A percentile compares a stretch with the other conserved stretches of the same genome.
Evolutionary conservation across 225 moss, liverwort and hornwort genomes (phyloP).

Genomic region (Sphagnum tenellum): DNA sequence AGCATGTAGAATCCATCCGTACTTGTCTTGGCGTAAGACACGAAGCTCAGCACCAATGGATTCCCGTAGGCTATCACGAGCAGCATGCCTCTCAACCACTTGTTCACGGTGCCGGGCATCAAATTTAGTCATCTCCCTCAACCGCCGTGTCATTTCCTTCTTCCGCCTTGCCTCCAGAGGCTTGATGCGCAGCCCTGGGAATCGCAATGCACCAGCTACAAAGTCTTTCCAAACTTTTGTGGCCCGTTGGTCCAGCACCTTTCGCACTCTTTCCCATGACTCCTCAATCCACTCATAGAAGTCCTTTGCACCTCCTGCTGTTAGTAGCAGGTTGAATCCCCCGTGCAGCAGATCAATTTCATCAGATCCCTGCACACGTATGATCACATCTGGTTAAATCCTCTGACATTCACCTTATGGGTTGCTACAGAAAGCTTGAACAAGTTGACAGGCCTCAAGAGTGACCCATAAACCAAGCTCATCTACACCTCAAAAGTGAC

Average conservation of each 20-base stretch:
- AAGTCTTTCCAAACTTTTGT: constrained; percentile 64
- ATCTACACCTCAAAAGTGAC: too few relatives aligned
- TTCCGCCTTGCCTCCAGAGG: constrained; percentile 73
- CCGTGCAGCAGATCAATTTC: constrained; percentile 71
- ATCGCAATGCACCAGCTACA: constrained; percentile 65
- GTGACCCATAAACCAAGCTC: too few relatives aligned
- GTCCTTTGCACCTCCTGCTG: constrained; percentile 22
- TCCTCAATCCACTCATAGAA: constrained; percentile 67
- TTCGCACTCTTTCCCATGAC: constrained; percentile 31
- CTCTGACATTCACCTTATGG: too few relatives aligned
- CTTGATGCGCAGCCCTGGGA: constrained; percentile 67
- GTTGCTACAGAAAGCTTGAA: too few relatives aligned
- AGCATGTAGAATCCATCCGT: constrained; percentile 97
- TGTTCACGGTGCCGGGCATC: constrained; percentile 62
- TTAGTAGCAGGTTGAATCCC: constrained; percentile 67
- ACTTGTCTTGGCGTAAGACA: constrained; percentile 87
- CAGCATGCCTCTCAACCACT: constrained; percentile 38
- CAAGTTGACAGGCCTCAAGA: too few relatives aligned
- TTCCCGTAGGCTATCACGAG: constrained; percentile 73
- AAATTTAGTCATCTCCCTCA: constrained; percentile 51
- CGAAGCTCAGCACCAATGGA: constrained; percentile 75
- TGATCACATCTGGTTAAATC: too few relatives aligned
- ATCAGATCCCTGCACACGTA: constrained; percentile 27
- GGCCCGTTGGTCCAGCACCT: constrained; percentile 68
- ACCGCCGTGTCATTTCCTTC: constrained; percentile 75